phyloP scores from a whole-genome alignment of 164 flowering plant genomes.

The Tetrastigma voinierianum region DNA sequence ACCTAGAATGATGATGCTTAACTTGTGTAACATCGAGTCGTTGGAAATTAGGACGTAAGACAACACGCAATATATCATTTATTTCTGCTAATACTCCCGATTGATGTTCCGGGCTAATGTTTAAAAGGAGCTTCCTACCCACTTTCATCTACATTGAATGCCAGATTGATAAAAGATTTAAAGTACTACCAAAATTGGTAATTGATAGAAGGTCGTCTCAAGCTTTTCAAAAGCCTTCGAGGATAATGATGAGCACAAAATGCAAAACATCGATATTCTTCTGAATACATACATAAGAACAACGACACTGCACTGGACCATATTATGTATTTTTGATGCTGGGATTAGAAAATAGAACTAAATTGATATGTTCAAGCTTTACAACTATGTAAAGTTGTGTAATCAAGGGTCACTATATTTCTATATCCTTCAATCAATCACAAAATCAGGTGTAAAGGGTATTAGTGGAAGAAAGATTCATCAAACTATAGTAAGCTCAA shows the following conservation, averaged over 20 bases:
- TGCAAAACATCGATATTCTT: not conserved
- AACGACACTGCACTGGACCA: conserved; percentile 47
- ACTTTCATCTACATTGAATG: conserved; percentile 75
- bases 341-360: conserved; percentile 46
- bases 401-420: conserved; percentile 27
- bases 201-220: not conserved
- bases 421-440: conserved; percentile 47
- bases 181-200: not conserved
- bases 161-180: conserved; percentile 39
- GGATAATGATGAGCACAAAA: too few species aligned
- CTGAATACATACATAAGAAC: conserved; percentile 1
- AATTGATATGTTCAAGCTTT: conserved; percentile 51
- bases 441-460: not conserved
- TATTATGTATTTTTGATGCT: conserved; percentile 48
- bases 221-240: too few species aligned
- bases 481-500: too few species aligned
- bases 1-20: conserved; percentile 70
- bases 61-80: conserved; percentile 47
- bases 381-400: conserved; percentile 53
- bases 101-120: conserved; percentile 74
- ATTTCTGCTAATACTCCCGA: conserved; percentile 36
- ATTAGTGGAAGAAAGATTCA: too few species aligned
- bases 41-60: conserved; percentile 50
- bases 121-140: conserved; percentile 91
- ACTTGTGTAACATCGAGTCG: conserved; percentile 68